These are phyloP conservation scores for Leucogyrophana mollusca DNA, from an alignment of 768 basidiomycete genomes.

Conservation along the genomic window DNA sequence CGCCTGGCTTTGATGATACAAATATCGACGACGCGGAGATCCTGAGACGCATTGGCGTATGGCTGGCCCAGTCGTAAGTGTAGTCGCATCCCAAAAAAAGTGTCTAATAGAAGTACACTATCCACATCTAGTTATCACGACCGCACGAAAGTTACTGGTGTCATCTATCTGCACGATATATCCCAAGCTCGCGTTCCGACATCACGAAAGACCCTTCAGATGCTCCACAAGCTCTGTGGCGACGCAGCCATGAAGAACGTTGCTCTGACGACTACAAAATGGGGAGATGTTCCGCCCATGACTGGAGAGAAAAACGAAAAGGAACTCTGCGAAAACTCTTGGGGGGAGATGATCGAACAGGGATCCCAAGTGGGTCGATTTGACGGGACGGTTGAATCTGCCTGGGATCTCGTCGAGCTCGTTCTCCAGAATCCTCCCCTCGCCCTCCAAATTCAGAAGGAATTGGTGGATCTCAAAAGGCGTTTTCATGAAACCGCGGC, in stretches of 20 bases:
- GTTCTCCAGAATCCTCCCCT: background rate
- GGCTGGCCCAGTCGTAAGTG: slow-evolving; percentile 22
- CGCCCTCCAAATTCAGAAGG: slow-evolving; percentile 8
- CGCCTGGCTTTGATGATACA: slow-evolving; percentile 22
- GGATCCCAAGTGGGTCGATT: slow-evolving; percentile 12
- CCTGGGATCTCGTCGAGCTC: slow-evolving; percentile 7
- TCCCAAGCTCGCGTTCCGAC: slow-evolving; percentile 27
- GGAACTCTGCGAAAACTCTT: slow-evolving; percentile 12
- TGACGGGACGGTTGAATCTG: slow-evolving; percentile 7
- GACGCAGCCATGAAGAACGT: slow-evolving; percentile 27
- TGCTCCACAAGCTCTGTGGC: slow-evolving; percentile 26
- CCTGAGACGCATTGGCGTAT: slow-evolving; percentile 10
- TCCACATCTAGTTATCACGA: slow-evolving; percentile 26
- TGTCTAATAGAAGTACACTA: too few species aligned
- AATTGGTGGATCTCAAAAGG: slow-evolving; percentile 6
- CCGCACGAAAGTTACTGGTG: slow-evolving; percentile 23
- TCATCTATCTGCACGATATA: slow-evolving; percentile 35
- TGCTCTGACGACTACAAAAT: slow-evolving; percentile 34
- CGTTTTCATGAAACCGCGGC: slow-evolving; percentile 10
- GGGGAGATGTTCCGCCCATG: slow-evolving; percentile 20
- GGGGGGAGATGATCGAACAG: slow-evolving; percentile 3
- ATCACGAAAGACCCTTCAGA: slow-evolving; percentile 24
- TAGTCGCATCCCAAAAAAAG: background rate
- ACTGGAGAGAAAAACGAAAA: slow-evolving; percentile 24
- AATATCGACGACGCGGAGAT: slow-evolving; percentile 11